Evolutionary conservation across 2,329 filamentous ascomycete genomes (phyloP), one percentile per base, ranked within the genome.

Genomic region (Pezizomycotina sp.): DNA sequence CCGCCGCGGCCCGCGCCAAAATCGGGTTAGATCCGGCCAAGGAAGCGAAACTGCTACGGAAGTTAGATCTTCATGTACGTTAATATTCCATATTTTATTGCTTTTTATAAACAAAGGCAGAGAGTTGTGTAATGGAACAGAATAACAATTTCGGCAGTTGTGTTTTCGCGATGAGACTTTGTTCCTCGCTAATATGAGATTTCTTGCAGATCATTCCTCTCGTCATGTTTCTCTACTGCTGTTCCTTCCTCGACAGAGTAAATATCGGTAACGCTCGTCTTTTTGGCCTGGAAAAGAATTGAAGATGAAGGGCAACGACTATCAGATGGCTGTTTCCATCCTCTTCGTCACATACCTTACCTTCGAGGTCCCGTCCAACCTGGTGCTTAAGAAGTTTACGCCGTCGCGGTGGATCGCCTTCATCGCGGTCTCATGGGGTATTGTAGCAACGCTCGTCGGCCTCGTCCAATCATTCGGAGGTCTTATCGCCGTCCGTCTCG

Each of bases 241-340:
- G 83, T 47, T 77, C 72, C 47, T 84, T 83, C 53, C 58, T 84
- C 6, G 78, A 82, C 52, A 63, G 77, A 56, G 73, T 78, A 34
- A 81, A 81, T 52, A 81, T 82, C 45, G 73, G 74, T 34, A 79
- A 79, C 58, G 74, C 74, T 10, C 62, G 67, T 4, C 61, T 79
- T 3, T 77, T 76, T 48, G 63, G 65, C 1, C 49, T 82, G 31
- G 69, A 77, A 53, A 63, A 35, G 74, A 78, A 45, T 60, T 80
- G 3, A 60, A 63, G 9, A 57, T 82, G 42, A 54, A 55, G 20
- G 64, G 66, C n/a, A 64, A 67, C 38, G 73, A 82, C 52, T 84
- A 77, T 53, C 76, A 84, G 52, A 64, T 71, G 18, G 65, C 68
- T 14, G 69, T 77, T 2, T 74, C 69, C 5, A 68, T 77, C 47